Evolutionary conservation across 2,329 filamentous ascomycete genomes (phyloP), one percentile per base, ranked within the genome.

Genomic region (Aspergillus sp.): DNA sequence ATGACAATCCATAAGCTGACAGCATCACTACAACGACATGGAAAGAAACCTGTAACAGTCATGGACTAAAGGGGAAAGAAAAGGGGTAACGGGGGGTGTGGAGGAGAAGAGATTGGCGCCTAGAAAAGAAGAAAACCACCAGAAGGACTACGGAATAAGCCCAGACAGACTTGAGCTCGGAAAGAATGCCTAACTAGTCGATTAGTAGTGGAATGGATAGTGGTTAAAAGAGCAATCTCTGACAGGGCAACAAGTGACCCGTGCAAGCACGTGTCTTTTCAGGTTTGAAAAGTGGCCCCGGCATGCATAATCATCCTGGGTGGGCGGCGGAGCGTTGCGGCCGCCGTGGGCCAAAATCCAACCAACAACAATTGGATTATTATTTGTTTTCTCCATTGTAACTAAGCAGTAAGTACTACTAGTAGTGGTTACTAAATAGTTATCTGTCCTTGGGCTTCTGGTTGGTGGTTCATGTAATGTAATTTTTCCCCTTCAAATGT

Each of bases 201-300:
- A n/a, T 2, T 13, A 28, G 4, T 49, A 17, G 45, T 48, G 45
- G n/a, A 8, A 28, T n/a, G 15, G 19, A 21, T 45, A 21, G 41
- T 45, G 13, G 13, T 45, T 6, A 21, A 21, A 17, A 53, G 51
- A 43, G 17, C 17, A n/a, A 19, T 43, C 41, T 10, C 53, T 32
- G 53, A 45, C 61, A 63, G 61, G 58, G 49, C 61, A 63, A 39
- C 41, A 41, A 51, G 61, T 60, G 61, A 60, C 47, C 61, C 50
- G 61, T 63, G 61, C 58, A 58, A 25, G 57, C 61, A 63, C 58
- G 61, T 63, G 54, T 55, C 49, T 39, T 32, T 47, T 30, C 25
- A 50, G 28, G 17, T 25, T 25, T 25, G 15, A 28, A 8, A 38
- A 38, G 50, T 53, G 30, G 39, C 23, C 52, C 38, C 52, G 38